Conservation (phyloP, 2,329 filamentous ascomycete species). For the Cadophora sp. region DNA sequence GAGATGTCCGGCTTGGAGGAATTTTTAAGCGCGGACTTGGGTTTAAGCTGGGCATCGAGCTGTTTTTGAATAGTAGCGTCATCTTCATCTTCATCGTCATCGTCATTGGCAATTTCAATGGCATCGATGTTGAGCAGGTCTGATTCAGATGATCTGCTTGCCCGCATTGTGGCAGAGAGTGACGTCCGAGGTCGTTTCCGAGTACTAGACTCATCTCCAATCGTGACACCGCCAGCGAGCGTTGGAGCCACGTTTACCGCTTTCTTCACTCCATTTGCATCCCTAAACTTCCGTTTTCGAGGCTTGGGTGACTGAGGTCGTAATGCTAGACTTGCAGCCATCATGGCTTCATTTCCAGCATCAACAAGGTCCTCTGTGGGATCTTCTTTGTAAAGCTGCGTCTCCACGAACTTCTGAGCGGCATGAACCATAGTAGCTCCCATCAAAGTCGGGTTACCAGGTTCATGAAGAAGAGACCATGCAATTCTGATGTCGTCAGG, state of each 20-base stretch:
- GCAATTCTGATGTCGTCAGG: conserved; percentile 63
- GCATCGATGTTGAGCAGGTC: background rate
- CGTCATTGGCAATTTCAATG: background rate
- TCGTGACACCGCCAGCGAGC: conserved; percentile 36
- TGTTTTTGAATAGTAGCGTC: conserved; percentile 3
- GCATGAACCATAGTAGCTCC: conserved; percentile 59
- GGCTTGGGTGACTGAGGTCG: conserved; percentile 13
- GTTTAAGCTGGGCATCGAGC: conserved; percentile 14
- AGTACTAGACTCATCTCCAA: conserved; percentile 30
- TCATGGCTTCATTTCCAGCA: conserved; percentile 38
- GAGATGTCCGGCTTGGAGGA: conserved; percentile 34
- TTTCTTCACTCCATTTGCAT: conserved; percentile 23
- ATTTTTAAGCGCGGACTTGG: conserved; percentile 33
- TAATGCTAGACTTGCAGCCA: conserved; percentile 7
- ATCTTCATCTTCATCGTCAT: conserved; percentile 5
- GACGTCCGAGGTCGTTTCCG: conserved; percentile 27
- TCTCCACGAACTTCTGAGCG: conserved; percentile 59
- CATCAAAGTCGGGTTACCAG: conserved; percentile 56
- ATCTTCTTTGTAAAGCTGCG: conserved; percentile 38
- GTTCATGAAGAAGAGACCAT: conserved; percentile 70
- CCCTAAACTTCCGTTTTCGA: conserved; percentile 11
- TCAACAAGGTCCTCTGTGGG: conserved; percentile 29
- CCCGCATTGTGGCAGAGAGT: background rate
- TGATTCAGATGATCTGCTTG: background rate
- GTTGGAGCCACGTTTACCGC: conserved; percentile 19